A percentile compares a stretch with the other conserved stretches of the same genome.
These are phyloP conservation scores for Ganoderma lucidum DNA, from an alignment of 1,284 basidiomycete genomes.

Conservation along the genomic window DNA sequence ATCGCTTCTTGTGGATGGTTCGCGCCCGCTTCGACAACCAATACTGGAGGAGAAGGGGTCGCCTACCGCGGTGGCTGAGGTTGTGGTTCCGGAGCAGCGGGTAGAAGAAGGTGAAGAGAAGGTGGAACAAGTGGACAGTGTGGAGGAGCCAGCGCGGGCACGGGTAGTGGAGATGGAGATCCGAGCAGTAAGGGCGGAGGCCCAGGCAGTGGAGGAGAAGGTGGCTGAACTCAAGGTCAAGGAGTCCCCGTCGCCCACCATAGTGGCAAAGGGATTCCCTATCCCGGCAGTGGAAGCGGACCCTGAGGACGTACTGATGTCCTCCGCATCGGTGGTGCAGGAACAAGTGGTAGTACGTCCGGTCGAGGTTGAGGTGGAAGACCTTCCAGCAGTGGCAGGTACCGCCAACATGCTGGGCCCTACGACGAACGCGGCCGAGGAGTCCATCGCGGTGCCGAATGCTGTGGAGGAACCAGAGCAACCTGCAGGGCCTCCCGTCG, in stretches of 20 bases:
- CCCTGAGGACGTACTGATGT: neutral
- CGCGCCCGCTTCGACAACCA: neutral
- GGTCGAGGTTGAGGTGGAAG: neutral
- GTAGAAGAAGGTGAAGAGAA: neutral
- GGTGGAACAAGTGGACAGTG: neutral
- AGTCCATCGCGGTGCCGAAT: neutral
- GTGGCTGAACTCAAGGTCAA: neutral
- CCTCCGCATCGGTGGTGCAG: neutral
- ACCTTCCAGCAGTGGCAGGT: no score
- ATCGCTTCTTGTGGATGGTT: neutral
- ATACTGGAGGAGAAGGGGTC: neutral
- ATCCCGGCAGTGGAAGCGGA: neutral
- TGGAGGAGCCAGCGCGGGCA: neutral
- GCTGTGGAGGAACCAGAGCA: constrained; percentile 17
- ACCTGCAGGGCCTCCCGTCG: neutral
- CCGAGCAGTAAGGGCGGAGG: constrained; percentile 1
- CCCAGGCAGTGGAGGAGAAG: neutral
- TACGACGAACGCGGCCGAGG: neutral
- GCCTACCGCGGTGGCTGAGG: neutral
- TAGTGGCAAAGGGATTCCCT: neutral
- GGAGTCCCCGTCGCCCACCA: neutral
- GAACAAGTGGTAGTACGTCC: neutral
- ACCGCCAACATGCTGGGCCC: neutral
- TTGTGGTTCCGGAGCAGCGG: neutral
- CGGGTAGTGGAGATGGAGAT: neutral